phyloP scores from a whole-genome alignment of 768 basidiomycete species.

The Pulveroboletus ravenelii region DNA sequence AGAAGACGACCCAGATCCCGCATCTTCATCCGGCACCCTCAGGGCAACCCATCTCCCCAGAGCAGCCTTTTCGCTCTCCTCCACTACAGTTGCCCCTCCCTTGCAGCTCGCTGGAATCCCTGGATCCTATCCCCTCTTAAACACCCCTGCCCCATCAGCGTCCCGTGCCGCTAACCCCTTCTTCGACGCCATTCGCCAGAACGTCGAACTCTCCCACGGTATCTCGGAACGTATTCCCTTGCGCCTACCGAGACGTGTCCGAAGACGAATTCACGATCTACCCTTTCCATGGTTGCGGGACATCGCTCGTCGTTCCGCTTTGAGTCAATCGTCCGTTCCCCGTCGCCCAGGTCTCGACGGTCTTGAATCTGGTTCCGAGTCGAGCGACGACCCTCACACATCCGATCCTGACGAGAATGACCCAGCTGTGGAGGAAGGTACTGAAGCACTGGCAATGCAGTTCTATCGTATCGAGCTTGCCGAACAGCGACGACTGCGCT shows the following conservation, averaged over 20 bases:
- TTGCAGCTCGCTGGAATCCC: slow-evolving; percentile 4
- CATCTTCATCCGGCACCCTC: slow-evolving; percentile 30
- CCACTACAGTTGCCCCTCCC: slow-evolving; percentile 32
- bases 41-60: slow-evolving; percentile 58
- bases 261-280: slow-evolving; percentile 61
- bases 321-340: slow-evolving; percentile 10
- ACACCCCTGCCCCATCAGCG: slow-evolving; percentile 21
- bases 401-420: slow-evolving; percentile 33
- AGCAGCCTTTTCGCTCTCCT: slow-evolving; percentile 56
- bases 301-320: slow-evolving; percentile 54
- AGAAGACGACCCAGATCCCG: slow-evolving; percentile 43
- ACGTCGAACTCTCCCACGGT: slow-evolving; percentile 70
- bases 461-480: slow-evolving; percentile 91
- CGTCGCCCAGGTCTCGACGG: slow-evolving; percentile 14
- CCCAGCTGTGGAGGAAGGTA: slow-evolving; percentile 56
- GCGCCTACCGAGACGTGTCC: slow-evolving; percentile 43
- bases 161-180: slow-evolving; percentile 68
- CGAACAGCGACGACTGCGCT: slow-evolving; percentile 84
- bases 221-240: slow-evolving; percentile 82
- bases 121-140: neutral
- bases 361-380: slow-evolving; percentile 31
- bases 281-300: slow-evolving; percentile 77
- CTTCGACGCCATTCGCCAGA: slow-evolving; percentile 90
- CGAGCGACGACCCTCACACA: slow-evolving; percentile 30
- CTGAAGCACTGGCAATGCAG: slow-evolving; percentile 83